phyloP scores from a whole-genome alignment of 2,329 filamentous ascomycete genomes.

The Ceratocystis destructans region DNA sequence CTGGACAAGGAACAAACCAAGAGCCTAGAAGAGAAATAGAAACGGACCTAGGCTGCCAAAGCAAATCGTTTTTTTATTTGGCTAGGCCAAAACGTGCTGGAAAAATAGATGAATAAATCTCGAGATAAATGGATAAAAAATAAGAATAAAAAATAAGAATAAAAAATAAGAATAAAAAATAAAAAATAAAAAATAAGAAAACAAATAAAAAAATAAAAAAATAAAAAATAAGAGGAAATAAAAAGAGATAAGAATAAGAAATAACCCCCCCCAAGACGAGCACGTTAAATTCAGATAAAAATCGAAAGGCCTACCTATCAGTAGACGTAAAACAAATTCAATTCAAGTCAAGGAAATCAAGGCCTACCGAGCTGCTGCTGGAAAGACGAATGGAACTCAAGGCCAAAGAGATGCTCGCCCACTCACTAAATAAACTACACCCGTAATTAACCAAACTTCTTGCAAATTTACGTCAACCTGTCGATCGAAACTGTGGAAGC shows the following conservation, averaged over 20 bases:
- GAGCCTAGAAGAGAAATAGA: neutral
- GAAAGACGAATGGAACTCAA: too few species aligned
- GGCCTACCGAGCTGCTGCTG: too few species aligned
- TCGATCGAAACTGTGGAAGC: neutral
- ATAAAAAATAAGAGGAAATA: neutral
- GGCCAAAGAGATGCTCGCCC: too few species aligned
- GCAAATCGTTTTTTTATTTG: neutral
- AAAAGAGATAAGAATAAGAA: neutral
- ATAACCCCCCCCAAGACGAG: neutral
- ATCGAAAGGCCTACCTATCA: neutral
- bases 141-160: neutral
- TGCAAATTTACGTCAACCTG: neutral
- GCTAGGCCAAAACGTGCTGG: neutral
- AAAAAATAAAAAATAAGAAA: neutral
- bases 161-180: neutral
- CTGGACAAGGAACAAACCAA: slow-evolving; percentile 1
- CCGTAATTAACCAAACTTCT: neutral
- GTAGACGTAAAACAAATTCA: too few species aligned
- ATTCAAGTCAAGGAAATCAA: too few species aligned
- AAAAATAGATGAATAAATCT: too few species aligned
- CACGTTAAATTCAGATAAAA: neutral
- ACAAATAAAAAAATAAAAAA: neutral
- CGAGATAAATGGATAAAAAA: too few species aligned
- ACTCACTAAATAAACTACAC: neutral
- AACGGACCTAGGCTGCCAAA: neutral